Conservation (phyloP, 169 alveolate species). For the Plasmodium vivax region DNA sequence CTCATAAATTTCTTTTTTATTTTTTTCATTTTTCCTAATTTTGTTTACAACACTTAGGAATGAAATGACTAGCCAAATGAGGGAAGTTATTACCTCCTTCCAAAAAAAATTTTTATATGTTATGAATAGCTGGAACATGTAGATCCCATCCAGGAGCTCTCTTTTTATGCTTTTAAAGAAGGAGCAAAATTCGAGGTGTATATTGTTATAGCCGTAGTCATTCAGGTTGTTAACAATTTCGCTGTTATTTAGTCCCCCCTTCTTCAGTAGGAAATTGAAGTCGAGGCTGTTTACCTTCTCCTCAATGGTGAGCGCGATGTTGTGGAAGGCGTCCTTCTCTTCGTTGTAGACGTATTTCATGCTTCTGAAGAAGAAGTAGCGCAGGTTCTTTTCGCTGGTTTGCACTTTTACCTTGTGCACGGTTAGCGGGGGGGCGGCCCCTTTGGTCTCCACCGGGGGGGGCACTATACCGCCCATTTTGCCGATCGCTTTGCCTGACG, state of each 20-base stretch:
- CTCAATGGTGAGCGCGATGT: constrained; percentile 76
- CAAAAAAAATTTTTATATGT: constrained; percentile 82
- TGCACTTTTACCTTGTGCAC: constrained; percentile 37
- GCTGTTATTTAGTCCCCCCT: constrained; percentile 84
- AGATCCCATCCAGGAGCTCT: constrained; percentile 83
- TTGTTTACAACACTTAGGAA: constrained; percentile 78
- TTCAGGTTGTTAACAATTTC: constrained; percentile 78
- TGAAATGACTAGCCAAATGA: constrained; percentile 82
- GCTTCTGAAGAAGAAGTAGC: constrained; percentile 61
- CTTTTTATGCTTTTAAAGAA: constrained; percentile 80
- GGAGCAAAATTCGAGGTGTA: constrained; percentile 75
- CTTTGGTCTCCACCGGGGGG: neutral
- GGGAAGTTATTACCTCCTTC: constrained; percentile 84
- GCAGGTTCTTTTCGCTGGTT: constrained; percentile 47
- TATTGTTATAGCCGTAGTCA: constrained; percentile 80
- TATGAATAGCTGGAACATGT: constrained; percentile 83
- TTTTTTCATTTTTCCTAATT: constrained; percentile 81
- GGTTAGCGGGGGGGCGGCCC: neutral
- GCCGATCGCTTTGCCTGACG: neutral
- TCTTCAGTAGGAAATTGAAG: constrained; percentile 79
- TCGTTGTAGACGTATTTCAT: constrained; percentile 80
- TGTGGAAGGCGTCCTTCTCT: constrained; percentile 77
- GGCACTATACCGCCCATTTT: no score
- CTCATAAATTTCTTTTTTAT: constrained; percentile 81
- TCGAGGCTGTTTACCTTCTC: constrained; percentile 77